Conservation (phyloP, 192 early-diverging fungal species). For the Coemansia sp. region DNA sequence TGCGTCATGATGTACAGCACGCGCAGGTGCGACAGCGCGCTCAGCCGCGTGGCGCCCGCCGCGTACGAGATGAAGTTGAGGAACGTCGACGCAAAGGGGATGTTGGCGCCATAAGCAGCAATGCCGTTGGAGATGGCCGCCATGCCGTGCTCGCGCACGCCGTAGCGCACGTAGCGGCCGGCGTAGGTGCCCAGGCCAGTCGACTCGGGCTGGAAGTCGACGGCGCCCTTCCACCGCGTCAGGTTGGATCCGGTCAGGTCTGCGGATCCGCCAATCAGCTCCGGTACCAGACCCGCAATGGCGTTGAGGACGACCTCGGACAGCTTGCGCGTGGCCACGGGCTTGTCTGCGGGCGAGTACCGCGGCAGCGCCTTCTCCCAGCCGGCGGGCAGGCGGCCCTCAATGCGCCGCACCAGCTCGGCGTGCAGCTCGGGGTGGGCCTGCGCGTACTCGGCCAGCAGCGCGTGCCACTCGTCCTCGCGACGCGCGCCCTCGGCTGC, state of each 20-base stretch:
- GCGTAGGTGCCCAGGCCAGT: constrained; percentile 79
- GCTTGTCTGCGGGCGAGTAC: constrained; percentile 80
- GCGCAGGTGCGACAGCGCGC: constrained; percentile 85
- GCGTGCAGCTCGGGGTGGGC: constrained; percentile 71
- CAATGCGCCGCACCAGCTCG: constrained; percentile 78
- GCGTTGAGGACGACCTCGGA: constrained; percentile 86
- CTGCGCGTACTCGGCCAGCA: constrained; percentile 70
- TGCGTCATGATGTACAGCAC: constrained; percentile 99
- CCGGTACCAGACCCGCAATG: constrained; percentile 77
- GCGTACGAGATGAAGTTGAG: constrained; percentile 90
- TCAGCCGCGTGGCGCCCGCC: constrained; percentile 84
- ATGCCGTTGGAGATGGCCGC: constrained; percentile 91
- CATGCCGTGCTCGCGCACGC: constrained; percentile 99
- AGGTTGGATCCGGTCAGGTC: constrained; percentile 97
- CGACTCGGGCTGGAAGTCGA: constrained; percentile 84
- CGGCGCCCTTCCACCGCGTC: constrained; percentile 94
- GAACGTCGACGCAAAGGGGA: constrained; percentile 90
- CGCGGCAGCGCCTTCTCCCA: constrained; percentile 76
- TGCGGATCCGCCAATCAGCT: constrained; percentile 93
- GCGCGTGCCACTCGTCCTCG: constrained; percentile 77
- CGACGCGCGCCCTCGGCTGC: constrained; percentile 64
- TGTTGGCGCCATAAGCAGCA: constrained; percentile 80
- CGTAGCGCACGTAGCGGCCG: constrained; percentile 92
- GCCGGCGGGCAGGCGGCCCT: constrained; percentile 71
- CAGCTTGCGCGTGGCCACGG: constrained; percentile 87